Conservation (phyloP, 768 basidiomycete genomes). For the Trametes gibbosa region DNA sequence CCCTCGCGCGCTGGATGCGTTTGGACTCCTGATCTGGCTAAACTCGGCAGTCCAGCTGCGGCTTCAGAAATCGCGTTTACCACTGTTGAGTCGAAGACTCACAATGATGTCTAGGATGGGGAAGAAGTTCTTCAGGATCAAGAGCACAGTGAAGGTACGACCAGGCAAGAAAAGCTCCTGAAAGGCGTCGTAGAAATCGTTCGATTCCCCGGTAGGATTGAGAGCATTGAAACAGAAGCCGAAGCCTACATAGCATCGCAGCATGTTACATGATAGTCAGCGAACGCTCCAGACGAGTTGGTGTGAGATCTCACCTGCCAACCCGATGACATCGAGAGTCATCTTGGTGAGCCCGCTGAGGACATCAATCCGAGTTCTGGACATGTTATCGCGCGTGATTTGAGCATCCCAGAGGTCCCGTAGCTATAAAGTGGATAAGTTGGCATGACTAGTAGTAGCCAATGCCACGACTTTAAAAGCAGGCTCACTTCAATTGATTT, state of each 20-base stretch:
- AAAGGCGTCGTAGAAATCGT: slow-evolving; percentile 34
- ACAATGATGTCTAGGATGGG: slow-evolving; percentile 26
- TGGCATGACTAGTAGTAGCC: neutral
- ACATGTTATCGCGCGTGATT: slow-evolving; percentile 26
- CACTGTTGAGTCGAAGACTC: neutral
- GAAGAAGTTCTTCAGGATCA: slow-evolving; percentile 11
- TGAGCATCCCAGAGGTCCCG: slow-evolving; percentile 27
- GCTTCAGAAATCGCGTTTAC: neutral
- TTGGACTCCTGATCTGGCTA: slow-evolving; percentile 8
- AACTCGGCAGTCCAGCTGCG: neutral
- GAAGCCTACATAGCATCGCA: slow-evolving; percentile 26
- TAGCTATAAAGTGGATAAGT: slow-evolving; percentile 13
- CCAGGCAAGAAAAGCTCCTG: slow-evolving; percentile 20
- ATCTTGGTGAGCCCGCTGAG: slow-evolving; percentile 33
- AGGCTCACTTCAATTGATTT: slow-evolving; percentile 47
- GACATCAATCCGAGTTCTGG: slow-evolving; percentile 29
- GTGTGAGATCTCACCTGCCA: slow-evolving; percentile 30
- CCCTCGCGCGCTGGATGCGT: slow-evolving; percentile 9
- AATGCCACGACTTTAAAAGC: neutral
- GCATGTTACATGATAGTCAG: neutral
- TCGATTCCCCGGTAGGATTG: slow-evolving; percentile 24
- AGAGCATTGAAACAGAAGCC: slow-evolving; percentile 34
- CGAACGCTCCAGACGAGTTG: neutral
- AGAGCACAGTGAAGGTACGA: neutral
- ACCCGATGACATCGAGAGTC: slow-evolving; percentile 42